phyloP scores from a whole-genome alignment of 2,329 filamentous ascomycete genomes.

The Colletotrichum sp. region DNA sequence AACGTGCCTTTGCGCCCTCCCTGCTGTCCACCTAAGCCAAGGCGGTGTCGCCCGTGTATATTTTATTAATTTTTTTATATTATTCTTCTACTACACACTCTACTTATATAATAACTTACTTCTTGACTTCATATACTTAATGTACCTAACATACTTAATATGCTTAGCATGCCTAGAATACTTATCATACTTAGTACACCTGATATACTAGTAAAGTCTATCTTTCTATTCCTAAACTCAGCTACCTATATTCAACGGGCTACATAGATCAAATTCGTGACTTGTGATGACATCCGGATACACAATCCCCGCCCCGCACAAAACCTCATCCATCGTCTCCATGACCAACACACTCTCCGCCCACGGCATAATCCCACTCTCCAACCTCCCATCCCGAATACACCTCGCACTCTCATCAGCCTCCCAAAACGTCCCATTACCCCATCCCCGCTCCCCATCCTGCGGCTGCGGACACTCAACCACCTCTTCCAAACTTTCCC shows the following conservation, averaged over 20 bases:
- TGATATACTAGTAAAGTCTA: too few species aligned
- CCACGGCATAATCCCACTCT: conserved; percentile 75
- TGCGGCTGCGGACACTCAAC: conserved; percentile 58
- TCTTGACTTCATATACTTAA: too few species aligned
- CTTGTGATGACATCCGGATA: conserved; percentile 62
- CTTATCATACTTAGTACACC: too few species aligned
- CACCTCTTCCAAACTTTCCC: conserved; percentile 49
- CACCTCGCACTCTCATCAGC: conserved; percentile 80
- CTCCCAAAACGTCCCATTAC: conserved; percentile 89
- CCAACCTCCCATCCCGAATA: conserved; percentile 76
- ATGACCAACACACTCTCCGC: conserved; percentile 84
- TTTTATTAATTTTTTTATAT: too few species aligned
- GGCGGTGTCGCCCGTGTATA: too few species aligned
- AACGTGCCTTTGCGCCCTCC: too few species aligned
- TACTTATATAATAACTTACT: too few species aligned
- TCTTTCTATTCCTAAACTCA: not conserved
- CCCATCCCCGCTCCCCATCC: conserved; percentile 55
- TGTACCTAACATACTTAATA: too few species aligned
- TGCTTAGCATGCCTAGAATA: too few species aligned
- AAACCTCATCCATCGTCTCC: conserved; percentile 68
- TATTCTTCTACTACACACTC: too few species aligned
- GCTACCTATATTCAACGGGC: conserved; percentile 61
- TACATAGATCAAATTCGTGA: conserved; percentile 61
- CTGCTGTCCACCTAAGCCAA: too few species aligned
- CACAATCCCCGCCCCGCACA: conserved; percentile 54